phyloP scores from a whole-genome alignment of 179 eudicot genomes.

The Silene vulgaris region DNA sequence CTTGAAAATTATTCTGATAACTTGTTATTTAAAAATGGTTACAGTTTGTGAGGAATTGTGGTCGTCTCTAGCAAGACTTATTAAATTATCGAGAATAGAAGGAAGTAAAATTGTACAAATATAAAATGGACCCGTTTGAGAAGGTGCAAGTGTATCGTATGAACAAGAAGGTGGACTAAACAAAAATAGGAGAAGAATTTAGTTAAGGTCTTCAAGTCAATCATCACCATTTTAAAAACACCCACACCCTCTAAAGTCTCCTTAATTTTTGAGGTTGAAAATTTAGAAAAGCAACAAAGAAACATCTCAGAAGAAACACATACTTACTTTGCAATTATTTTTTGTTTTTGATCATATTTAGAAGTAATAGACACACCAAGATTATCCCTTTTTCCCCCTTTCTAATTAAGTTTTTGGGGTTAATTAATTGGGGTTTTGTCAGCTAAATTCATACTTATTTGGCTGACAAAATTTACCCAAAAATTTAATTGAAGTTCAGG shows the following conservation, averaged over 20 bases:
- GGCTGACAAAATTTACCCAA: neutral
- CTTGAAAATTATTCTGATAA: too few species aligned
- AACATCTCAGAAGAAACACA: constrained; percentile 7
- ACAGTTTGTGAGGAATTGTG: too few species aligned
- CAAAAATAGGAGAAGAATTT: constrained; percentile 5
- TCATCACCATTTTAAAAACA: neutral
- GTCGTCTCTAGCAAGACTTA: too few species aligned
- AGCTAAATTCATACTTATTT: neutral
- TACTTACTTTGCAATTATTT: too few species aligned
- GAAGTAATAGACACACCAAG: neutral
- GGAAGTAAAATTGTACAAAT: too few species aligned
- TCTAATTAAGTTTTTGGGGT: neutral
- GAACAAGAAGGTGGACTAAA: constrained; percentile 14
- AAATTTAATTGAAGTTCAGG: neutral
- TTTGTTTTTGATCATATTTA: neutral
- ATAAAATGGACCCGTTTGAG: constrained; percentile 23
- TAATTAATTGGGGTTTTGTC: too few species aligned
- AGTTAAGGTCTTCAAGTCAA: constrained; percentile 8
- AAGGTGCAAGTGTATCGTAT: constrained; percentile 11
- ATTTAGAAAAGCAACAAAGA: neutral
- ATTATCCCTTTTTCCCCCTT: neutral
- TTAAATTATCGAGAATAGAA: too few species aligned
- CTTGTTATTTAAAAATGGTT: too few species aligned
- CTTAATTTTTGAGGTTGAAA: neutral
- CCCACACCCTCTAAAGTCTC: neutral